These are phyloP conservation scores for Antrodiella citrinella DNA, from an alignment of 768 basidiomycete species.

Conservation along the genomic window DNA sequence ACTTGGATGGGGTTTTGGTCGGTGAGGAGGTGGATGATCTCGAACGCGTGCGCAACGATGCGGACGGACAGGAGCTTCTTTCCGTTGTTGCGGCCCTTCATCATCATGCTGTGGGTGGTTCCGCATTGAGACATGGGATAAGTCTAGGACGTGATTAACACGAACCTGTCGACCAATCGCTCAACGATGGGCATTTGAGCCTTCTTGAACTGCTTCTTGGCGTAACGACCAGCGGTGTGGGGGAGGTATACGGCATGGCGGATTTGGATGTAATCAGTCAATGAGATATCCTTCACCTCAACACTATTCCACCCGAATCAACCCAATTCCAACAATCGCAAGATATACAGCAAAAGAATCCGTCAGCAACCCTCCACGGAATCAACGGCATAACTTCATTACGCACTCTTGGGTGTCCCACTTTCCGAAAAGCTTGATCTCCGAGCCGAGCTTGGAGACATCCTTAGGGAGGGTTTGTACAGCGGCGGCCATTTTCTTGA, in stretches of 20 bases:
- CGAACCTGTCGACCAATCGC: slow-evolving; percentile 93
- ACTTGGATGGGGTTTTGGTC: slow-evolving; percentile 99
- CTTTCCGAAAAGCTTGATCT: slow-evolving; percentile 96
- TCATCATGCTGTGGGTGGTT: slow-evolving; percentile 74
- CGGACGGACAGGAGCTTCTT: slow-evolving; percentile 99
- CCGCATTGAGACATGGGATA: neutral
- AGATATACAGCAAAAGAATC: neutral
- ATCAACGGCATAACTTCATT: slow-evolving; percentile 4
- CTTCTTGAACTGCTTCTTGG: slow-evolving; percentile 99
- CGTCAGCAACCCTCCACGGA: slow-evolving; percentile 1
- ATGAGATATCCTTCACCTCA: slow-evolving; percentile 98
- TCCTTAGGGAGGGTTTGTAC: slow-evolving; percentile 74
- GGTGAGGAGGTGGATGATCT: slow-evolving; percentile 99
- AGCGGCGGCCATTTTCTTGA: slow-evolving; percentile 49
- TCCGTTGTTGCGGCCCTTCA: slow-evolving; percentile 99
- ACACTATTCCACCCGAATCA: slow-evolving; percentile 43
- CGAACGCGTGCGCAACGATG: slow-evolving; percentile 98
- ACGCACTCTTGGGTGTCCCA: slow-evolving; percentile 98
- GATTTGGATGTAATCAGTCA: slow-evolving; percentile 99
- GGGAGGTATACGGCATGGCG: slow-evolving; percentile 96
- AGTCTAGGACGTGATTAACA: slow-evolving; percentile 3
- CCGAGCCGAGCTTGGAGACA: slow-evolving; percentile 71
- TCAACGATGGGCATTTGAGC: slow-evolving; percentile 99
- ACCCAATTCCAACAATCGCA: neutral
- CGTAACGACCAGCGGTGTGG: slow-evolving; percentile 98